These are phyloP conservation scores for Amniculicola lignicola DNA, from an alignment of 495 filamentous ascomycete species.

Conservation along the genomic window DNA sequence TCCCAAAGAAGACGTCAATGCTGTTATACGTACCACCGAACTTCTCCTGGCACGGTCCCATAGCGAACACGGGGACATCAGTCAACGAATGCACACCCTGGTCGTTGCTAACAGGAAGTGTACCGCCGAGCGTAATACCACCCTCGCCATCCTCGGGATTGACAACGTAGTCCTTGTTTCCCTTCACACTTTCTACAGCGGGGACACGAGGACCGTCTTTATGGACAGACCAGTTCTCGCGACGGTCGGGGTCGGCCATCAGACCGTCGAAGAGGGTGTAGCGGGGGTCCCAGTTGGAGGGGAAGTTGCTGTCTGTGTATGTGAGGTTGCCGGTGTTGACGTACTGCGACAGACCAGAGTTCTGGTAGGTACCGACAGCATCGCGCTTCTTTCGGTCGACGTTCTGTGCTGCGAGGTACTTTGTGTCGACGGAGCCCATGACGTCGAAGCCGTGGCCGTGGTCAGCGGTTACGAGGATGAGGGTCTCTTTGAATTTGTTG, in stretches of 20 bases:
- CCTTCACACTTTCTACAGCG: slow-evolving; percentile 47
- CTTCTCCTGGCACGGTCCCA: slow-evolving; percentile 67
- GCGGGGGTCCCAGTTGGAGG: slow-evolving; percentile 70
- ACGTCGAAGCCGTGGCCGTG: slow-evolving; percentile 76
- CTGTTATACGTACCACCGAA: slow-evolving; percentile 68
- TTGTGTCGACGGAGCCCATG: slow-evolving; percentile 53
- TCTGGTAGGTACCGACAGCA: slow-evolving; percentile 64
- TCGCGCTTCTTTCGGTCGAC: slow-evolving; percentile 62
- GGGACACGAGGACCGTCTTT: slow-evolving; percentile 52
- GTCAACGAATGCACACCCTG: slow-evolving; percentile 72
- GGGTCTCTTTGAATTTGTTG: slow-evolving; percentile 59
- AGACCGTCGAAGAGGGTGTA: slow-evolving; percentile 67
- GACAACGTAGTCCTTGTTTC: slow-evolving; percentile 51
- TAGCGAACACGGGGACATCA: slow-evolving; percentile 70
- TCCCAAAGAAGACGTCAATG: slow-evolving; percentile 69
- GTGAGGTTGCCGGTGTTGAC: slow-evolving; percentile 41
- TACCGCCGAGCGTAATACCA: slow-evolving; percentile 67
- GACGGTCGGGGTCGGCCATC: slow-evolving; percentile 61
- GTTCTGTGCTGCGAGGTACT: slow-evolving; percentile 58
- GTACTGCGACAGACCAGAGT: slow-evolving; percentile 69
- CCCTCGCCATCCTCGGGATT: slow-evolving; percentile 59
- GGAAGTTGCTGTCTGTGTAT: slow-evolving; percentile 69
- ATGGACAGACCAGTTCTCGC: slow-evolving; percentile 60
- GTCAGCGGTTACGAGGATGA: slow-evolving; percentile 70
- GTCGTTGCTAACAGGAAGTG: slow-evolving; percentile 52